Percentiles rank a stretch among this genome's conserved stretches.
Evolutionary conservation across 805 yeast genomes (phyloP).

Genomic region (Ogataea glucozyma): DNA sequence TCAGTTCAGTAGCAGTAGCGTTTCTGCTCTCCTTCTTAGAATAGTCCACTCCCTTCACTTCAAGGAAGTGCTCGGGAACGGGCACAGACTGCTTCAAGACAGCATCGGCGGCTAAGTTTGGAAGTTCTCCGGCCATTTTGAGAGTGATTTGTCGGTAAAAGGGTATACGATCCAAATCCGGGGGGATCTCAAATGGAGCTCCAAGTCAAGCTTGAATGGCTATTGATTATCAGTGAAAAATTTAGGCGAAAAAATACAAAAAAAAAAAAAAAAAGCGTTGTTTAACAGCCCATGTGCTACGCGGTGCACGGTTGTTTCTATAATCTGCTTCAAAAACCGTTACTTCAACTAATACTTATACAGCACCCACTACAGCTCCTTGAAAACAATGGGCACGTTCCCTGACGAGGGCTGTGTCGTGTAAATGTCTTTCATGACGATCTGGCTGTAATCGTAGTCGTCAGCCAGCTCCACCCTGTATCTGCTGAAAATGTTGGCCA

Average conservation of each 20-base stretch:
- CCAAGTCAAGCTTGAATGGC: not conserved
- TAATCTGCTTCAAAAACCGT: not conserved
- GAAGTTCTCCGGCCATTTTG: conserved; percentile 41
- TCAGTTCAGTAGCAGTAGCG: conserved; percentile 76
- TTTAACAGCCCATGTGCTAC: not conserved
- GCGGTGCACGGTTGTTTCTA: conserved; percentile 1
- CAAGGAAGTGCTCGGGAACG: conserved; percentile 75
- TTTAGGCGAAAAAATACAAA: not conserved
- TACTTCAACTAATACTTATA: too few relatives aligned
- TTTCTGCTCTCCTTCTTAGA: conserved; percentile 73
- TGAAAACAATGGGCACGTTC: conserved; percentile 26
- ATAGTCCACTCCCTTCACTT: conserved; percentile 89
- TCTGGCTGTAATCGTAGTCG: conserved; percentile 27
- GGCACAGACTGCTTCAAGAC: conserved; percentile 85
- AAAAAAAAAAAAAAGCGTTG: conserved; percentile 4
- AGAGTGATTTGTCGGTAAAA: conserved; percentile 1
- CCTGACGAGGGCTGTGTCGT: conserved; percentile 33
- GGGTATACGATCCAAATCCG: not conserved
- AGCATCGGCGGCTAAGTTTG: conserved; percentile 84
- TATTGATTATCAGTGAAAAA: conserved; percentile 1
- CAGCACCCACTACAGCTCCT: not conserved
- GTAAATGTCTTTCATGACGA: conserved; percentile 33
- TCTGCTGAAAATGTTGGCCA: conserved; percentile 55
- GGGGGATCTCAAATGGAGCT: not conserved
- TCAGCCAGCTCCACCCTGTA: conserved; percentile 32